A percentile compares a stretch with the other conserved stretches of the same genome.
These are phyloP conservation scores for Neurospora sp. DNA, from an alignment of 495 filamentous ascomycete species.

Conservation along the genomic window DNA sequence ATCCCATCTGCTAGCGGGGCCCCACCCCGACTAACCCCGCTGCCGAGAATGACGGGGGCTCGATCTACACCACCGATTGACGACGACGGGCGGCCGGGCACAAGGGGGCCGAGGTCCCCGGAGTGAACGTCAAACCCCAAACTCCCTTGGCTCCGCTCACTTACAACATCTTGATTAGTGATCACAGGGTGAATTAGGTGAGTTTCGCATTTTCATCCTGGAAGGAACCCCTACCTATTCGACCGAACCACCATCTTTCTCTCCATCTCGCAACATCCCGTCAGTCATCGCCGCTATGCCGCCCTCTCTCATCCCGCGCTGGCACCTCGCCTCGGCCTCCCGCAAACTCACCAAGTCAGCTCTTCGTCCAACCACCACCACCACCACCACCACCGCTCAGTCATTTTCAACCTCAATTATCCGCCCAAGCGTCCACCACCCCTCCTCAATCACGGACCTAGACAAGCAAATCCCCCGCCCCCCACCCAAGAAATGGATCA, in stretches of 20 bases:
- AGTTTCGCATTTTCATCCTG: not conserved
- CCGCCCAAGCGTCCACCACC: too few species aligned
- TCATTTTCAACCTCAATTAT: too few species aligned
- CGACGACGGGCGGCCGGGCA: not conserved
- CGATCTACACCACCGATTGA: not conserved
- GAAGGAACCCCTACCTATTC: not conserved
- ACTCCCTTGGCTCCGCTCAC: not conserved
- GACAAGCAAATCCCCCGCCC: slow-evolving; percentile 7
- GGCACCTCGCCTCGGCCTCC: not conserved
- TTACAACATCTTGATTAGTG: not conserved
- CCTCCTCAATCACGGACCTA: not conserved
- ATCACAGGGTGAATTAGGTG: not conserved
- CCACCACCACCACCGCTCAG: not conserved
- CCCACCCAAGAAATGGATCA: slow-evolving; percentile 57
- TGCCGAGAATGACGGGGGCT: not conserved
- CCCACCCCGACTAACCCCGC: not conserved
- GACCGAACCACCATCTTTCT: not conserved
- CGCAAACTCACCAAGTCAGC: not conserved
- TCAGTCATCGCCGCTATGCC: not conserved
- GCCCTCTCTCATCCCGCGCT: not conserved
- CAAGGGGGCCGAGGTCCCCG: not conserved
- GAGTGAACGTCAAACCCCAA: not conserved
- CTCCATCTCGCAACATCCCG: not conserved
- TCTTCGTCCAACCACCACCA: not conserved
- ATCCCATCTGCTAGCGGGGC: not conserved